phyloP scores from a whole-genome alignment of 2,329 filamentous ascomycete genomes.

The Paraphoma sp. region DNA sequence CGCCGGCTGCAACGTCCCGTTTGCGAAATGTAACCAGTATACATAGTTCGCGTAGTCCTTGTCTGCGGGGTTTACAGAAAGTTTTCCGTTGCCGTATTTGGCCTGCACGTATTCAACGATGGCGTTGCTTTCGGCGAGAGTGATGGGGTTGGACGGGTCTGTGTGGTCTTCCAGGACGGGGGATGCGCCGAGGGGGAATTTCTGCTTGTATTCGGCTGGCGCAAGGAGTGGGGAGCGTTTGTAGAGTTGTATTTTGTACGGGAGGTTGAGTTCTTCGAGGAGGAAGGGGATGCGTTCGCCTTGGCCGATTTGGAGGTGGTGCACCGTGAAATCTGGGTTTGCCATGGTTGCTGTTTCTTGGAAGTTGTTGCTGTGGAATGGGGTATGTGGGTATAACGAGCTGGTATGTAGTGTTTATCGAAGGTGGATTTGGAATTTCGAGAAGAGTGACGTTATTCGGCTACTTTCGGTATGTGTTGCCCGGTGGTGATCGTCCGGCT shows the following conservation, averaged over 20 bases:
- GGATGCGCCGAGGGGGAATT: constrained; percentile 59
- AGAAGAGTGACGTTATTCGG: background rate
- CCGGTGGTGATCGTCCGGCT: background rate
- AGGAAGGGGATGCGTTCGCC: constrained; percentile 71
- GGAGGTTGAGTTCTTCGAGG: constrained; percentile 67
- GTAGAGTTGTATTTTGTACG: constrained; percentile 60
- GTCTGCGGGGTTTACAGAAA: constrained; percentile 56
- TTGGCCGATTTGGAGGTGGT: constrained; percentile 58
- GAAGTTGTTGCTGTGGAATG: background rate
- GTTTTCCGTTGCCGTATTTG: constrained; percentile 56
- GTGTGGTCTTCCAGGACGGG: constrained; percentile 65
- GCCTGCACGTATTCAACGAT: constrained; percentile 68
- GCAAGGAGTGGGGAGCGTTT: constrained; percentile 54
- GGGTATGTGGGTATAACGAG: background rate
- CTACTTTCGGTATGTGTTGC: background rate
- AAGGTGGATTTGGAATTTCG: background rate
- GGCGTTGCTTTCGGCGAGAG: constrained; percentile 66
- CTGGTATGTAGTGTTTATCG: background rate
- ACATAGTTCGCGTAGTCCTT: constrained; percentile 65
- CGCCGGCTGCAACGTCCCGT: constrained; percentile 49
- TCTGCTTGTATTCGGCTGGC: constrained; percentile 35
- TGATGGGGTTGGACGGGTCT: constrained; percentile 53
- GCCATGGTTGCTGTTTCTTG: constrained; percentile 13
- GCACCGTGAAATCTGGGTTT: constrained; percentile 39
- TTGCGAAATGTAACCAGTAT: constrained; percentile 69